These are phyloP conservation scores for sunflower (Helianthus annuus) DNA, from an alignment of 129 eudicot genomes.

Conservation along the genomic window DNA sequence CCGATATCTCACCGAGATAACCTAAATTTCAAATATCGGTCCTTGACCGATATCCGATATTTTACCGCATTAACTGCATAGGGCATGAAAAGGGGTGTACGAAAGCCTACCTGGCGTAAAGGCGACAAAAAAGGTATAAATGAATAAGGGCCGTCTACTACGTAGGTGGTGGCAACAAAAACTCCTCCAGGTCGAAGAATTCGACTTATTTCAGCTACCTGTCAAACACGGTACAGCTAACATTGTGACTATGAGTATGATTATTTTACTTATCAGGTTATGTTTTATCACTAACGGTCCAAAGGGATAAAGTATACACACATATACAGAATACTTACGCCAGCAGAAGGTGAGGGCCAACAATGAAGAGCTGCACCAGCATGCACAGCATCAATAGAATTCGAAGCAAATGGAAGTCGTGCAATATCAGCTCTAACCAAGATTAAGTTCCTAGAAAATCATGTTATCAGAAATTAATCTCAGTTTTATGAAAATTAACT, in stretches of 20 bases:
- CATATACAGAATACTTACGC: conserved; percentile 51
- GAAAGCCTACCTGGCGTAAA: conserved; percentile 65
- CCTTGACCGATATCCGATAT: too few relatives aligned
- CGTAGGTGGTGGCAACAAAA: conserved; percentile 85
- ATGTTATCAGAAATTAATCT: conserved; percentile 23
- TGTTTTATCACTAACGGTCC: not conserved
- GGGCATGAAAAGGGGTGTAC: conserved; percentile 55
- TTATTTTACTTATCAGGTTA: not conserved
- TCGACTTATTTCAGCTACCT: conserved; percentile 97
- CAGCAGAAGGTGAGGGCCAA: conserved; percentile 97
- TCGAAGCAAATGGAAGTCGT: conserved; percentile 86
- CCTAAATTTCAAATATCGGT: too few relatives aligned
- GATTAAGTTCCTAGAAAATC: conserved; percentile 51
- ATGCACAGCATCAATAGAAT: conserved; percentile 87
- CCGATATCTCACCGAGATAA: too few relatives aligned
- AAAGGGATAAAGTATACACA: not conserved
- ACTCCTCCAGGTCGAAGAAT: conserved; percentile 85
- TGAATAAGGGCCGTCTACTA: conserved; percentile 58
- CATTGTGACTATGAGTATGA: conserved; percentile 7
- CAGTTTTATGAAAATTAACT: not conserved
- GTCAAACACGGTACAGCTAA: conserved; percentile 14
- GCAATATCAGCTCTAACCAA: conserved; percentile 97
- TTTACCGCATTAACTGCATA: too few relatives aligned
- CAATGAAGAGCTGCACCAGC: conserved; percentile 99
- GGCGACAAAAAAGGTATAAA: conserved; percentile 52